Base-by-base conservation (phyloP, 1,284 basidiomycete genomes). In the Ustilago vetiveriae region DNA sequence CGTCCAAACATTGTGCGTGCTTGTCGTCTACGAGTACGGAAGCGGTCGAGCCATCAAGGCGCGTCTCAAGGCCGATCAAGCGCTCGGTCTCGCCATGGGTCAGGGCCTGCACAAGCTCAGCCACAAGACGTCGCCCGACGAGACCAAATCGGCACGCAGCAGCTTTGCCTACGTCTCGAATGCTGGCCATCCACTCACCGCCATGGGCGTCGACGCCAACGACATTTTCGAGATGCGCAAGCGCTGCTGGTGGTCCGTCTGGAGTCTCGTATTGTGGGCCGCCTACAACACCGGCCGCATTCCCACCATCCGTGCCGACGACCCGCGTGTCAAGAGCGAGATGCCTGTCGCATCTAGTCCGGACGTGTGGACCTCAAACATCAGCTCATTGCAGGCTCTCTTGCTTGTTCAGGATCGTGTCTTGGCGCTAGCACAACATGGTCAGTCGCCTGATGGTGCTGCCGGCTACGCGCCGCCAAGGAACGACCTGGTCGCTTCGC, bases 141-240 rank as follows among this genome's bases (percentile, higher is more conserved):
- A 54, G 54, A 46, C 6, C 23, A 60, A 60, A 29, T 50, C 58
- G 42, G 62, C 68, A 23, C 57, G 40, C 23, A 62, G 58, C 52
- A 70, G 63, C 59, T 70, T 66, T 32, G 62, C 60, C 0, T 63
- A 68, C 42, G 38, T 38, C 7, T 63, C 58, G 17, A 67, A 26
- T n/a, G 49, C 51, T 8, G 32, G 26, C 10, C 70, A 64, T 32
- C 50, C 62, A 17, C 59, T 67, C 51, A 55, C 52, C 22, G 47
- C 52, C 33, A 60, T 62, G 54, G 65, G 60, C 27, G 54, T 69
- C 13, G 58, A 65, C 24, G 29, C 54, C 21, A 51, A 45, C 46
- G 74, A 74, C 30, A 50, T 74, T 10, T 72, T 65, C 22, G 75
- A 79, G 65, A 76, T 79, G 75, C 68, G 66, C 57, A 77, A 77